Conservation (phyloP, 192 early-diverging fungal species). For the Coemansia sp. region DNA sequence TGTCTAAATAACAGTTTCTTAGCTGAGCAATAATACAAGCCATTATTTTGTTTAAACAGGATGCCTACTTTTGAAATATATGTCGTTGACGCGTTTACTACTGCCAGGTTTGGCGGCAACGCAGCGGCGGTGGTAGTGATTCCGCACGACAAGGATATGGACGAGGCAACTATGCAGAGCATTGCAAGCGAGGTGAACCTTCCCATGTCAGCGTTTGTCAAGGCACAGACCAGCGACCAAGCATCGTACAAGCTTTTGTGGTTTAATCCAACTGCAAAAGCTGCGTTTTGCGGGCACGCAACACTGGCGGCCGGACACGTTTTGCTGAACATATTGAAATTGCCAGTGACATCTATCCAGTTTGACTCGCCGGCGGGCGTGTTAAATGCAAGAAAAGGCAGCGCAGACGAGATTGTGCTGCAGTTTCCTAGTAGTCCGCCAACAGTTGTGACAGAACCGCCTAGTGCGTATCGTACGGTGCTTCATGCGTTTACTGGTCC, state of each 20-base stretch:
- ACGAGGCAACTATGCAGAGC: constrained; percentile 11
- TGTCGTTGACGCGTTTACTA: constrained; percentile 30
- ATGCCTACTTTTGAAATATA: not conserved
- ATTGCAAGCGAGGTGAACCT: constrained; percentile 49
- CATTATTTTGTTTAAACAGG: not conserved
- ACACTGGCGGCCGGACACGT: constrained; percentile 39
- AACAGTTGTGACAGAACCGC: not conserved
- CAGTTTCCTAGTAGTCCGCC: not conserved
- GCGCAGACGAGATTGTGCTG: not conserved
- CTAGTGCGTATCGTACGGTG: not conserved
- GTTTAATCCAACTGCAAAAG: constrained; percentile 30
- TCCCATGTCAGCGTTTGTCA: constrained; percentile 49
- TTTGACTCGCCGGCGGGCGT: not conserved
- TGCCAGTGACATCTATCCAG: not conserved
- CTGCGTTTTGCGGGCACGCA: constrained; percentile 38
- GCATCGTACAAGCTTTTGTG: constrained; percentile 13
- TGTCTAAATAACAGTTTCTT: no score
- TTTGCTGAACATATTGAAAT: constrained; percentile 19
- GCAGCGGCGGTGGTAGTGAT: constrained; percentile 30
- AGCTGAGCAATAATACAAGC: no score
- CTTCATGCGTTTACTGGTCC: not conserved
- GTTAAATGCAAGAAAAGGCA: not conserved
- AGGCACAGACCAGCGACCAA: not conserved
- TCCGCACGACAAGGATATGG: constrained; percentile 1
- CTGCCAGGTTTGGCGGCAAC: constrained; percentile 27